phyloP scores from a whole-genome alignment of 345 rosid genomes.

The Mangifera indica region DNA sequence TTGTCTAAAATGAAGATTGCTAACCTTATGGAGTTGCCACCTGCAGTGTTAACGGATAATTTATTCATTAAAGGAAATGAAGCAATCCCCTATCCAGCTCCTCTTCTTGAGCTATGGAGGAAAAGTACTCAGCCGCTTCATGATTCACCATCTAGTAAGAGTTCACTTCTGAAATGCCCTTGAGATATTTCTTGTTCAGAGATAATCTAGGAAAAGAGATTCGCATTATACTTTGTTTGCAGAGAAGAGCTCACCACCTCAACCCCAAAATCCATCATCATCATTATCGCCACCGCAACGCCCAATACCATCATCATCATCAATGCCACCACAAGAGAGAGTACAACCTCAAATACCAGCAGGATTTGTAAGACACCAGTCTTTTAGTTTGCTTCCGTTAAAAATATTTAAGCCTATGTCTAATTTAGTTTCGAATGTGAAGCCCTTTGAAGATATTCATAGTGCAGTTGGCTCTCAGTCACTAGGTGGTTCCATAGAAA shows the following conservation, averaged over 20 bases:
- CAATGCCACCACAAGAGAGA: conserved; percentile 32
- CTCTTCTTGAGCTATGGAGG: conserved; percentile 64
- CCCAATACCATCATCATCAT: conserved; percentile 48
- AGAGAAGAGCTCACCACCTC: conserved; percentile 53
- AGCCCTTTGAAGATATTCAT: conserved; percentile 56
- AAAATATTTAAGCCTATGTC: conserved; percentile 4
- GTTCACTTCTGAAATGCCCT: conserved; percentile 18
- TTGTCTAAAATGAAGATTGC: conserved; percentile 42
- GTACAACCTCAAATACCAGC: conserved; percentile 34
- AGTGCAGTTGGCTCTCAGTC: conserved; percentile 44
- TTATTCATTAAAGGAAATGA: conserved; percentile 28
- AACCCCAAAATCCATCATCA: conserved; percentile 47
- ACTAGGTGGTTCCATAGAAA: conserved; percentile 47
- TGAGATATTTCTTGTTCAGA: conserved; percentile 16
- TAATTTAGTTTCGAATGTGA: conserved; percentile 23
- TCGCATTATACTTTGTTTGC: conserved; percentile 22
- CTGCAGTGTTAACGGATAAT: conserved; percentile 49
- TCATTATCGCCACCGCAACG: conserved; percentile 42
- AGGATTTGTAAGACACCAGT: conserved; percentile 46
- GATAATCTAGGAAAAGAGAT: conserved; percentile 18
- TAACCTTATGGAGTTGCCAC: conserved; percentile 69
- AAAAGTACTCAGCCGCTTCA: conserved; percentile 51
- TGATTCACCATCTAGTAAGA: conserved; percentile 58
- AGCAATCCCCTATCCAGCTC: conserved; percentile 57
- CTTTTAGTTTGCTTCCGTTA: conserved; percentile 13